phyloP scores from a whole-genome alignment of 345 rosid genomes.

The Sonneratia alba region DNA sequence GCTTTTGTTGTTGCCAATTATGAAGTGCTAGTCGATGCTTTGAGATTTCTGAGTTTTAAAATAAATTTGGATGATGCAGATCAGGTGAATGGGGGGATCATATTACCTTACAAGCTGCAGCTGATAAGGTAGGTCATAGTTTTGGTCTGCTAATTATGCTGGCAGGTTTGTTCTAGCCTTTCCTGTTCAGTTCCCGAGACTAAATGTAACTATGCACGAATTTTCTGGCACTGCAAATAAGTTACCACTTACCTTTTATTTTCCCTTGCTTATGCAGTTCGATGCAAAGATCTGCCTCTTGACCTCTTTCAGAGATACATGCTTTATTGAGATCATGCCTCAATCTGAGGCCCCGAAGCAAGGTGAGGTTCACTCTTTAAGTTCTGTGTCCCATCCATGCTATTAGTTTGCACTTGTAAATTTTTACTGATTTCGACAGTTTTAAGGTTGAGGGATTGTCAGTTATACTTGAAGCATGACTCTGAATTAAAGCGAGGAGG shows the following conservation, averaged over 20 bases:
- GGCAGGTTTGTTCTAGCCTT: not conserved
- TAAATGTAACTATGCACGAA: too few species aligned
- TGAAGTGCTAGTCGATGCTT: not conserved
- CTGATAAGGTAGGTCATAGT: slow-evolving; percentile 57
- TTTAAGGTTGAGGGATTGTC: not conserved
- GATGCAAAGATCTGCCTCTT: slow-evolving; percentile 88
- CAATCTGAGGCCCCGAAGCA: slow-evolving; percentile 53
- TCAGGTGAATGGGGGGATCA: slow-evolving; percentile 97
- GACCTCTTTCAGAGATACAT: slow-evolving; percentile 91
- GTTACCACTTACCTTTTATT: not conserved
- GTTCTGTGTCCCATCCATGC: not conserved
- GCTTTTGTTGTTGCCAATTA: not conserved
- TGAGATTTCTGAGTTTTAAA: slow-evolving; percentile 1
- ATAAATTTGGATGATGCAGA: slow-evolving; percentile 32
- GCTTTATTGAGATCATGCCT: slow-evolving; percentile 80
- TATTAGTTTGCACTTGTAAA: not conserved
- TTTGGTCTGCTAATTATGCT: slow-evolving; percentile 8
- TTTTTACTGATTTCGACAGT: too few species aligned
- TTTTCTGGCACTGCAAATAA: not conserved
- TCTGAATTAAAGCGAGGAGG: not conserved
- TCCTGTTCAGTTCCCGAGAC: not conserved
- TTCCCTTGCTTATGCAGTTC: slow-evolving; percentile 42
- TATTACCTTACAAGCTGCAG: slow-evolving; percentile 90
- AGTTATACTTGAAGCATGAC: not conserved
- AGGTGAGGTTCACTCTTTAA: slow-evolving; percentile 32